Evolutionary conservation across 345 rosid species (phyloP).

Genomic region (Lenwebbia sp.): DNA sequence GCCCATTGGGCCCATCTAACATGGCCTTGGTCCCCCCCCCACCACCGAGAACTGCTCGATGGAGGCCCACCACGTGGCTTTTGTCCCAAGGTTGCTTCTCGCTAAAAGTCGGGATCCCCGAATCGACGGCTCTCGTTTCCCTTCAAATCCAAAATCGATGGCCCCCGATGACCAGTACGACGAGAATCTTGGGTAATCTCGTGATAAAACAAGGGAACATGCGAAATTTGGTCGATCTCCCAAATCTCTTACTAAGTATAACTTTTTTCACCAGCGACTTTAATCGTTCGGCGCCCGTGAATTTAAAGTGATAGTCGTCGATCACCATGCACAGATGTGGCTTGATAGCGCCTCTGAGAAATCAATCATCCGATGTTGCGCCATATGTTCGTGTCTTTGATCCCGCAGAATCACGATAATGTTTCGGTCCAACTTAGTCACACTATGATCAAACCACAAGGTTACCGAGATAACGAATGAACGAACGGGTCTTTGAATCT

Average conservation of each 20-base stretch:
- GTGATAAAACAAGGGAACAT: not conserved
- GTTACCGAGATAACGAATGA: not conserved
- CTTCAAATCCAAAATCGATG: conserved; percentile 6
- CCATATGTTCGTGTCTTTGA: not conserved
- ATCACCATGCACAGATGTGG: not conserved
- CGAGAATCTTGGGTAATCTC: not conserved
- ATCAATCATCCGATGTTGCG: fast-evolving
- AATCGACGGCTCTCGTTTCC: not conserved
- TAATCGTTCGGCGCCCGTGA: not conserved
- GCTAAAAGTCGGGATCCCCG: not conserved
- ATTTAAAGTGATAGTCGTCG: not conserved
- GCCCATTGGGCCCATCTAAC: not conserved
- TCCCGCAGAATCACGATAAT: not conserved
- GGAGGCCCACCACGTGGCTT: not conserved
- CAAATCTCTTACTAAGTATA: not conserved
- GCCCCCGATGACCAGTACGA: not conserved
- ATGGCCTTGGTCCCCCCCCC: not conserved
- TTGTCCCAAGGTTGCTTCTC: not conserved
- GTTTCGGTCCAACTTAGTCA: not conserved
- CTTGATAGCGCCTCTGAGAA: not conserved
- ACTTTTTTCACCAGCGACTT: not conserved
- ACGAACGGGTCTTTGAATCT: not conserved
- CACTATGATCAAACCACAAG: fast-evolving
- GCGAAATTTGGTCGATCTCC: not conserved
- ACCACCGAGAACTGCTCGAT: not conserved